phyloP scores from a whole-genome alignment of 768 basidiomycete species.

The Dioszegia hungarica region DNA sequence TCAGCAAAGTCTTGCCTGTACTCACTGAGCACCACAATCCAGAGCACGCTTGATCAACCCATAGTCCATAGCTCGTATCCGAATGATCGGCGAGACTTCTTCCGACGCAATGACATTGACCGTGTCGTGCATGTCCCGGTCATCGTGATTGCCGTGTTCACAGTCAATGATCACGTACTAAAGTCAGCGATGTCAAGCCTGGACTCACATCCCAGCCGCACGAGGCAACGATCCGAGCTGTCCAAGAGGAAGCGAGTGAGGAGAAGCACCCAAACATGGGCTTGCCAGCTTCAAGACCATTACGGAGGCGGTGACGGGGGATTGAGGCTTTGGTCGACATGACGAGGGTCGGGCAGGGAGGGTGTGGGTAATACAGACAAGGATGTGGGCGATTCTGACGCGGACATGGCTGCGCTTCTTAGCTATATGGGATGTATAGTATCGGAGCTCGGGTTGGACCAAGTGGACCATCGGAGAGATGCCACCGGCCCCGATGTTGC shows the following conservation, averaged over 20 bases:
- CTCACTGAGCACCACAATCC: slow-evolving; percentile 46
- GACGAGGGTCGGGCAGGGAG: too few species aligned
- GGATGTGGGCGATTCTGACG: too few species aligned
- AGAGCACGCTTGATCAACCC: slow-evolving; percentile 43
- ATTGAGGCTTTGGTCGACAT: background rate
- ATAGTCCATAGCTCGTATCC: slow-evolving; percentile 26
- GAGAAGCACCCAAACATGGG: slow-evolving; percentile 15
- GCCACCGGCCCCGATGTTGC: too few species aligned
- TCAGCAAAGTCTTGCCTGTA: background rate
- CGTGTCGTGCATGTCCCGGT: slow-evolving; percentile 40
- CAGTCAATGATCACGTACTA: slow-evolving; percentile 43
- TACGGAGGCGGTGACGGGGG: slow-evolving; percentile 10
- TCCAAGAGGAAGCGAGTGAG: slow-evolving; percentile 8
- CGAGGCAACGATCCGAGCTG: slow-evolving; percentile 14
- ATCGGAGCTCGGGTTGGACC: too few species aligned
- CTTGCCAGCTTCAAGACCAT: slow-evolving; percentile 5
- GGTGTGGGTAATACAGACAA: too few species aligned
- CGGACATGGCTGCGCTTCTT: too few species aligned
- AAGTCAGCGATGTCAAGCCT: background rate
- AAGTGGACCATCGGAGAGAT: too few species aligned
- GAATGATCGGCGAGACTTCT: slow-evolving; percentile 33
- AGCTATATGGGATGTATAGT: too few species aligned
- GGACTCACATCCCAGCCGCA: slow-evolving; percentile 21
- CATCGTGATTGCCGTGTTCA: slow-evolving; percentile 45
- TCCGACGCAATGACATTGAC: slow-evolving; percentile 35